Base-by-base conservation (phyloP, 768 basidiomycete genomes). In the Mycena haematopus region DNA sequence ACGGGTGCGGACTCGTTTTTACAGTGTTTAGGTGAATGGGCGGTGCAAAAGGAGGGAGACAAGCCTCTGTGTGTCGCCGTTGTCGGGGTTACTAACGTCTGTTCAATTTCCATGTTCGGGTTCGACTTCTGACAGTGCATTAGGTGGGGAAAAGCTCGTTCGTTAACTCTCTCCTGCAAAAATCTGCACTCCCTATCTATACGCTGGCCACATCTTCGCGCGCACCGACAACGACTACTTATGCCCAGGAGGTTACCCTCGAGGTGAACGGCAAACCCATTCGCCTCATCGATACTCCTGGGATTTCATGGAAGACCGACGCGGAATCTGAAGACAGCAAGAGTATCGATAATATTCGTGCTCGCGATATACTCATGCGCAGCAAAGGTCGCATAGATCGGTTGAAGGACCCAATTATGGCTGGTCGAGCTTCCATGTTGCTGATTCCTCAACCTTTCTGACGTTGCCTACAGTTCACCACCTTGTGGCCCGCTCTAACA, bases 61-160 rank as follows among this genome's bases (percentile, higher is more conserved):
- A 77, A 79, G 56, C 82, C 84, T 1, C 76, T 95, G 13, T 77
- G 81, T 25, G 86, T 94, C 53, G 92, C 92, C 35, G 84, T 96
- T 21, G 87, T 92, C 61, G 95, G 95, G n/a, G 75, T 91, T 25
- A 84, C 91, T 0, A 95, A 94, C 70, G 94, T 93, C 69, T 63
- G 89, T 75, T 36, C 59, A 56, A 46, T 65, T 56, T 55, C 21
- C 42, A 40, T 47, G 15, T 52, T 60, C 17, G 17, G 8, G 19
- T 57, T 53, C 53, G 27, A 33, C 29, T 47, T 59, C 58, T 66
- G 47, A 64, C 53, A 52, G 47, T 35, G 35, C 61, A n/a, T 57
- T 58, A 93, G 91, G 80, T 82, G 14, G 95, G 95, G 15, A 96
- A 97, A 79, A 92, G 91, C 52, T 83, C 92, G 0, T 79, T 96